Percentiles rank a stretch among this genome's conserved stretches.
Evolutionary conservation across 805 yeast species (phyloP).

Genomic region (Wickerhamomyces sydowiorum): DNA sequence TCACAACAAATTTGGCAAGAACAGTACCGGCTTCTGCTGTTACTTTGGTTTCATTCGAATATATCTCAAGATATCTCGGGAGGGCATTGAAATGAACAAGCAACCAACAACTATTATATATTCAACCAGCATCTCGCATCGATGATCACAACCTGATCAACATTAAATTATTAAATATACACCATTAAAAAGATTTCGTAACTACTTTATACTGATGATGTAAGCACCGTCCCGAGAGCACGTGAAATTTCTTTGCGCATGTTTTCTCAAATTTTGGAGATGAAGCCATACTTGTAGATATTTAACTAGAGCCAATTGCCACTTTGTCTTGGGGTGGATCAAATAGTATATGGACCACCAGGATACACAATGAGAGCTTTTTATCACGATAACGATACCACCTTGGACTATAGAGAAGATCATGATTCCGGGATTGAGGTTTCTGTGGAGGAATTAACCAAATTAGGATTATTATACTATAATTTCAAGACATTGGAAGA

Average conservation of each 20-base stretch:
- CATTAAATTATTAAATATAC: background rate
- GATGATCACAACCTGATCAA: background rate
- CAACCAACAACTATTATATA: background rate
- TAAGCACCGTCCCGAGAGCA: background rate
- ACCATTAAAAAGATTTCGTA: background rate
- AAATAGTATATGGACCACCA: no score
- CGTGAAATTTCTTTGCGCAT: background rate
- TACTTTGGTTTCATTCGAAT: constrained; percentile 90
- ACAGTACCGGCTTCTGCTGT: constrained; percentile 95
- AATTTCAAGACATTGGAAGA: constrained; percentile 41
- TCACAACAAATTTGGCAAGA: constrained; percentile 75
- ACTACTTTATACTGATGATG: background rate
- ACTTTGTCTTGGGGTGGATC: no score
- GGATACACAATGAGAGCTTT: constrained; percentile 43
- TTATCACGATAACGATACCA: constrained; percentile 58
- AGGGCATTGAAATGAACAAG: constrained; percentile 17
- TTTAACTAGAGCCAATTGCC: no score
- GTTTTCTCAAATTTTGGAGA: background rate
- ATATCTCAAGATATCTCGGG: constrained; percentile 33
- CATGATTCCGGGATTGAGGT: constrained; percentile 69
- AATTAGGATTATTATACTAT: constrained; percentile 66
- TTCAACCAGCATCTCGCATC: background rate
- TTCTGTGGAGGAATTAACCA: constrained; percentile 38
- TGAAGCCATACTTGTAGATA: no score
- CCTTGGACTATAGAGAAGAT: constrained; percentile 55